Percentiles rank a stretch among this genome's conserved stretches.
Evolutionary conservation across 352 stramenopile genomes (phyloP).

Genomic region (Globisporangium ultimum): DNA sequence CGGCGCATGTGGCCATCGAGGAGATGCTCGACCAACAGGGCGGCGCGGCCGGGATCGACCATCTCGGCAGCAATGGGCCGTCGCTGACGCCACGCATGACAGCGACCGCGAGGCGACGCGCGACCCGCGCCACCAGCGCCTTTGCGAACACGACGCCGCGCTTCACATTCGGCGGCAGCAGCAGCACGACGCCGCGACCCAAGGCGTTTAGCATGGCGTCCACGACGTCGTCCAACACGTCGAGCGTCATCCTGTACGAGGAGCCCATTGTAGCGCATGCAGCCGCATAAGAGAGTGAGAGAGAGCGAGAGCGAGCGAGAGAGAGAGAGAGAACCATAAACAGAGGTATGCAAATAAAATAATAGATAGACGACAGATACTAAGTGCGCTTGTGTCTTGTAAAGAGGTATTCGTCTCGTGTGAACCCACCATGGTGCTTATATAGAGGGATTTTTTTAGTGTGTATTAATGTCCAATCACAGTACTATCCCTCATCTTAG

Average conservation of each 20-base stretch:
- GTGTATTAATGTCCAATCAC: background rate
- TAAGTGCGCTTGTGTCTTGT: background rate
- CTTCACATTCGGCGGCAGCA: background rate
- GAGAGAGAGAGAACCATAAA: too few relatives aligned
- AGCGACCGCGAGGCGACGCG: background rate
- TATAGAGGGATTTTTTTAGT: background rate
- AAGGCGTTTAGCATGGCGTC: slow-evolving; percentile 19
- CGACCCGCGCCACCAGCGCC: slow-evolving; percentile 5
- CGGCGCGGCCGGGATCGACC: background rate
- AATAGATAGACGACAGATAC: too few relatives aligned
- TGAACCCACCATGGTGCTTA: background rate
- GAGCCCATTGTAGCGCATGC: background rate
- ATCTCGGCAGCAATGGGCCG: slow-evolving; percentile 1
- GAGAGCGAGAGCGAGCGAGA: too few relatives aligned
- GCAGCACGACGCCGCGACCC: background rate
- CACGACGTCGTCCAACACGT: slow-evolving; percentile 12
- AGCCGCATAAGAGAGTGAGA: background rate
- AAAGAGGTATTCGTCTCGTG: background rate
- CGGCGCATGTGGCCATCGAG: slow-evolving; percentile 36
- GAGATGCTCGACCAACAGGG: slow-evolving; percentile 23
- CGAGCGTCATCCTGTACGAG: slow-evolving; percentile 18
- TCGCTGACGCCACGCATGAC: slow-evolving; percentile 9
- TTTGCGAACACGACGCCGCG: slow-evolving; percentile 8
- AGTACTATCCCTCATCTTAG: background rate
- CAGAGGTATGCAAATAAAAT: too few relatives aligned